Evolutionary conservation across 768 basidiomycete species (phyloP), one percentile per base, ranked within the genome.

Genomic region (Calocera viscosa): DNA sequence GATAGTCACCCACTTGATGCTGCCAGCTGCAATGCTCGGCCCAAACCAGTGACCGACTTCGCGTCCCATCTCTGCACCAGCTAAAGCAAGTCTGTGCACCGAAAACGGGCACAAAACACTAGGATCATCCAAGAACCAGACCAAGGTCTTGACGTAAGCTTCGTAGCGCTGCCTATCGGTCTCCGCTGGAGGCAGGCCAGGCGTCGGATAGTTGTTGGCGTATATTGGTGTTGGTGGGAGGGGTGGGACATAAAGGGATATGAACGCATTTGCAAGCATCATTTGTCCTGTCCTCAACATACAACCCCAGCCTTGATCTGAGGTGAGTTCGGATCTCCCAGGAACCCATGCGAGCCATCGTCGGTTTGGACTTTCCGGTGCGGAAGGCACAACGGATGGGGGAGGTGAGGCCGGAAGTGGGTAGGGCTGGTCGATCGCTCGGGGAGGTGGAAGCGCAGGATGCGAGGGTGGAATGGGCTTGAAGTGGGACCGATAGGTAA

Each of bases 21-120:
- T 94, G 39, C 94, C 94, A 8, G 94, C 94, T n/a, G 95, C 96
- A 0, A 91, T 93, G 73, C 91, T 94, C 0, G 95, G 95, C 0
- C 95, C 95, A 72, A 98, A 98, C 95, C 95, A 98, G 75, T 93
- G 89, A 0, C 95, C 95, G 0, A 97, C 89, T 70, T 93, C 91
- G 69, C 91, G 97, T 14, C 95, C 95, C 0, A 97, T 82, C 71
- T 94, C 89, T 73, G 97, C 94, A 0, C 95, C 95, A 0, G 94
- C 89, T 24, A 94, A 79, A 0, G 94, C 94, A 89, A 99, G 96
- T 60, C 92, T 84, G 76, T 99, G 95, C 7, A 99, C 91, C 70
- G 90, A 90, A 74, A 99, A 99, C 0, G 95, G 95, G 19, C 88
- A 86, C 33, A 87, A 80, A 0, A 90, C 84, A 0, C 86, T 82